Base-by-base conservation (phyloP, 306 rosid species). In the Ormosia semicastrata region DNA sequence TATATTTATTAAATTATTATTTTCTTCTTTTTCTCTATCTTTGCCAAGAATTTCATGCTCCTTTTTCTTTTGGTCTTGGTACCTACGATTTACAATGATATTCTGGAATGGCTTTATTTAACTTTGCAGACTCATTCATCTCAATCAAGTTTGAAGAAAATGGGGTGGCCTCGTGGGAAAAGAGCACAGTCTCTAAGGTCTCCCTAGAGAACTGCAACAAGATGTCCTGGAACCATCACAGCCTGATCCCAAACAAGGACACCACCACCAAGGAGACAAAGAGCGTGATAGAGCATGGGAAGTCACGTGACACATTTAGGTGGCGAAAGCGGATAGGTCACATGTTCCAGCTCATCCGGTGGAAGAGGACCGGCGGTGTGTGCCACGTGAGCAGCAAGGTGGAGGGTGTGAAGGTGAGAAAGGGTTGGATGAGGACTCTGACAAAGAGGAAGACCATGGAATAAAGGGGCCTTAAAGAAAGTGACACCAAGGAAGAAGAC, bases 301-400 rank as follows among this genome's bases (percentile, higher is more conserved):
- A 89, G 84, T 82, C 94, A 80, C 93, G 93, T 40, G 86, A 89
- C 18, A 47, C 77, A 7, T 84, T 93, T n/a, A 91, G 97, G 91
- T 96, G 99, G 99, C 92, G 90, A 53, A 96, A 92, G 94, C 79
- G 96, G 87, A 89, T 96, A 8, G 95, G 99, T 0, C 97, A 96
- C 68, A 73, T 96, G 67, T 91, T 92, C 92, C 99, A 94, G 82
- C 88, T 94, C 87, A 88, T 85, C 66, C 82, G 92, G 80, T 92
- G 97, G 98, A 93, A 89, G 87, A 92, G 91, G 82, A 88, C 91
- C 58, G 86, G 86, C 47, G 87, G 79, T 44, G 94, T 70, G 72
- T 86, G 94, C 95, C 97, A 93, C 75, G 96, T 93, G 34, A 66
- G 88, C 88, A 84, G 30, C 90, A 91, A 91, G 83, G 89, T 83